A percentile compares a stretch with the other conserved stretches of the same genome.
Evolutionary conservation across 2,329 filamentous ascomycete species (phyloP).

Genomic region (Furcasterigmium furcatum): DNA sequence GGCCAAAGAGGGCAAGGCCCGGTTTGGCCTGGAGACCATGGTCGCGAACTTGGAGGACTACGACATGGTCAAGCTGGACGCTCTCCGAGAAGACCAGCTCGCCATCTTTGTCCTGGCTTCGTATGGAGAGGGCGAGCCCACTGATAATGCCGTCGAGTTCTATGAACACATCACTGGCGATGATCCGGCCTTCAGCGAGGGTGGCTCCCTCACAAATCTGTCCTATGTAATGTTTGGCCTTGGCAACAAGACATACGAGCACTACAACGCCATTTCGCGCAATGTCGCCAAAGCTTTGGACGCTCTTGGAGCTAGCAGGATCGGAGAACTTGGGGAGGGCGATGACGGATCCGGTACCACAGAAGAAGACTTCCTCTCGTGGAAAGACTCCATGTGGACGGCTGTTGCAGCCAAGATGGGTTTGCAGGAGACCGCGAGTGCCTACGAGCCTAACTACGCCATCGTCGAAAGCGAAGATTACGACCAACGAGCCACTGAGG

Average conservation of each 20-base stretch:
- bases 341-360: slow-evolving; percentile 26
- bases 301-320: slow-evolving; percentile 19
- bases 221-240: slow-evolving; percentile 32
- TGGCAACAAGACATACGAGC: slow-evolving; percentile 33
- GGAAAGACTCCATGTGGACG: slow-evolving; percentile 25
- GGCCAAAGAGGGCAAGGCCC: slow-evolving; percentile 30
- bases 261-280: slow-evolving; percentile 32
- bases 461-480: slow-evolving; percentile 15
- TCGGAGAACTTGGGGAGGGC: slow-evolving; percentile 22
- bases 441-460: slow-evolving; percentile 16
- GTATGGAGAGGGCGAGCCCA: slow-evolving; percentile 37
- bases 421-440: slow-evolving; percentile 16
- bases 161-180: slow-evolving; percentile 22
- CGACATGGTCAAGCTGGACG: slow-evolving; percentile 33
- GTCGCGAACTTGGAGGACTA: slow-evolving; percentile 44
- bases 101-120: slow-evolving; percentile 33
- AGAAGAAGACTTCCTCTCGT: slow-evolving; percentile 31
- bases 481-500: slow-evolving; percentile 7
- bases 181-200: no score
- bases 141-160: slow-evolving; percentile 28
- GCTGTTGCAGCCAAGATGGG: slow-evolving; percentile 13
- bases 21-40: slow-evolving; percentile 34
- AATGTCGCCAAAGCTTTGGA: slow-evolving; percentile 18
- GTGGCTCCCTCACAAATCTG: slow-evolving; percentile 18
- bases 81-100: slow-evolving; percentile 18